A percentile compares a stretch with the other conserved stretches of the same genome.
Conservation (phyloP, 192 early-diverging fungal genomes). For the Rhizoclosmatium sp. region DNA sequence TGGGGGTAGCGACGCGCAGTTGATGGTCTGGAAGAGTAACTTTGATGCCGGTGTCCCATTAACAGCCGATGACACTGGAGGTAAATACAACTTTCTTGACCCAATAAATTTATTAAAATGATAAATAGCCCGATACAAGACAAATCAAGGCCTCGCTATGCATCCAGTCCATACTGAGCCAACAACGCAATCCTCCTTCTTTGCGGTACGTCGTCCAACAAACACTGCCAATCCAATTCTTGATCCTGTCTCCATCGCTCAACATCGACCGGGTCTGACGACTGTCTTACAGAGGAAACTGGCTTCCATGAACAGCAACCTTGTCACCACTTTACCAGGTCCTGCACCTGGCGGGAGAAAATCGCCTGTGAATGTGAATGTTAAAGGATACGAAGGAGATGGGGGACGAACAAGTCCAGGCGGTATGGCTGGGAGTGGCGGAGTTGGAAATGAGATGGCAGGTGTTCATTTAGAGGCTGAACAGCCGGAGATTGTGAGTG, state of each 20-base stretch:
- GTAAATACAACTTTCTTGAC: not conserved
- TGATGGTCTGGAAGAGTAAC: conserved; percentile 70
- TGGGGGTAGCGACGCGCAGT: conserved; percentile 62
- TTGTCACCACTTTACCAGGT: conserved; percentile 22
- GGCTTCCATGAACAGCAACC: conserved; percentile 20
- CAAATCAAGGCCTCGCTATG: not conserved
- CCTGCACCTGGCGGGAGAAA: not conserved
- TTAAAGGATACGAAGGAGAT: not conserved
- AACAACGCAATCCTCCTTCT: not conserved
- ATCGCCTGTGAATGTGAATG: not conserved
- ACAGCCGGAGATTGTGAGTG: conserved; percentile 24
- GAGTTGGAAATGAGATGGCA: not conserved
- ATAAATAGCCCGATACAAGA: not conserved
- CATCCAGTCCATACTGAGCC: conserved; percentile 22
- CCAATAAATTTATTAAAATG: conserved; percentile 20
- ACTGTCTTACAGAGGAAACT: conserved; percentile 3
- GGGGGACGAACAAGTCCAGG: not conserved
- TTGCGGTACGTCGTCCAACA: conserved; percentile 1
- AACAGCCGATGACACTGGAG: conserved; percentile 13
- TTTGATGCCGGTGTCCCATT: conserved; percentile 46
- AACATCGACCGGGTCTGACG: not conserved
- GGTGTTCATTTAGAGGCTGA: conserved; percentile 17
- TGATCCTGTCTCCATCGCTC: not conserved
- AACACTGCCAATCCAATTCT: not conserved
- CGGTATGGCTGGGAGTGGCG: not conserved